Base-by-base conservation (phyloP, 306 rosid species). In the Betula pendula region DNA sequence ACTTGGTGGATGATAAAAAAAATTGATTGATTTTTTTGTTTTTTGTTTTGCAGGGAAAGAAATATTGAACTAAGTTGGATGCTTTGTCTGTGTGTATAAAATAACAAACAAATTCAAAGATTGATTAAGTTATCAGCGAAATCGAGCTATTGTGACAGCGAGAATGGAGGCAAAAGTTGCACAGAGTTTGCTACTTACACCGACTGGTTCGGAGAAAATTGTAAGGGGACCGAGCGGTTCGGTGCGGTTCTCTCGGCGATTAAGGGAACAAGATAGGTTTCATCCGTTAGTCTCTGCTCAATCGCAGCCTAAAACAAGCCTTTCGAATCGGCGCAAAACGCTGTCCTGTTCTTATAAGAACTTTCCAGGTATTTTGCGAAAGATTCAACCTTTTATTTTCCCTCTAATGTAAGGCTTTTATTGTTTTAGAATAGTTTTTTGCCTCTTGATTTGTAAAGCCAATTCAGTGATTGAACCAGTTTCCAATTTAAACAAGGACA, bases 111-210 rank as follows among this genome's bases (percentile, higher is more conserved):
- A 12, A 8, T 13, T 48, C 20, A 63, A 55, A 52, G 56, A 19
- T 68, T 74, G 65, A 58, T 49, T 62, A 24, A 35, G 5, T 65
- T 38, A 15, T 17, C 38, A 24, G 11, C 35, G 40, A 47, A 45
- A 6, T 52, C 17, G 44, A 19, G 29, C 48, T 38, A 43, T 45
- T 78, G 33, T 51, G 68, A 22, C 17, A 40, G 72, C 51, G 58
- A 65, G 56, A 14, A 91, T 95, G 99, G 96, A 89, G 80, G 91
- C 85, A 0, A 85, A 75, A 76, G 81, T 85, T 65, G 82, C 81
- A 0, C 87, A 83, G 48, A 56, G 75, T 75, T 56, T 87, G 69
- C 83, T 79, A 35, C 75, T 87, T 31, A 77, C 92, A 14, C 70
- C 82, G 75, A 81, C 82, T 63, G 85, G 81, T 63, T 78, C 85